A percentile compares a stretch with the other conserved stretches of the same genome.
Conservation (phyloP, 345 rosid genomes). For the Citrus reticulata region DNA sequence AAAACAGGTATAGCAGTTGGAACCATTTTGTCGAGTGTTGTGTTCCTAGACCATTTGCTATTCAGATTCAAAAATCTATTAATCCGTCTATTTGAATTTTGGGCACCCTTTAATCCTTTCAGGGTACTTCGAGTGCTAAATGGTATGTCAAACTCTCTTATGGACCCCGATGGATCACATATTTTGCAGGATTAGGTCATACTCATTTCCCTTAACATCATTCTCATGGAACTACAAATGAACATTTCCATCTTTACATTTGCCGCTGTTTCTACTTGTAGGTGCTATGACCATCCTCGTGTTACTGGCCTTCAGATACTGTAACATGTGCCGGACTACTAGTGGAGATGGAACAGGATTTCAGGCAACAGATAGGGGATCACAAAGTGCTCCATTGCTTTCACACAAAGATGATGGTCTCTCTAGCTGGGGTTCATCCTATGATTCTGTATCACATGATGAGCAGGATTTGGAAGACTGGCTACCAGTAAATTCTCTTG, state of each 20-base stretch:
- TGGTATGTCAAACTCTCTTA: conserved; percentile 50
- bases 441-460: conserved; percentile 44
- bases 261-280: conserved; percentile 14
- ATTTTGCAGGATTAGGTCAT: conserved; percentile 48
- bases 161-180: conserved; percentile 56
- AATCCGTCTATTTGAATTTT: background rate
- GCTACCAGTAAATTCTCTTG: conserved; percentile 12
- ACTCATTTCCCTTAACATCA: conserved; percentile 5
- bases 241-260: conserved; percentile 9
- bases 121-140: conserved; percentile 29
- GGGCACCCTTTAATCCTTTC: conserved; percentile 1
- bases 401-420: conserved; percentile 41
- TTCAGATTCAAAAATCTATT: background rate
- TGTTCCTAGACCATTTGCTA: background rate
- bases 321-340: conserved; percentile 16
- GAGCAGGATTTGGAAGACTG: conserved; percentile 40
- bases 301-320: conserved; percentile 28
- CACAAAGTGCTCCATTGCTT: conserved; percentile 42
- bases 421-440: conserved; percentile 51
- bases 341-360: conserved; percentile 4
- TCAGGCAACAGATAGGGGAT: conserved; percentile 11
- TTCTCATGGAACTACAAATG: background rate
- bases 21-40: background rate
- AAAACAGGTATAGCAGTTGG: background rate
- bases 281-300: conserved; percentile 42